Conservation (phyloP, 1,139 yeast species). For the Saccharomyces pastorianus region DNA sequence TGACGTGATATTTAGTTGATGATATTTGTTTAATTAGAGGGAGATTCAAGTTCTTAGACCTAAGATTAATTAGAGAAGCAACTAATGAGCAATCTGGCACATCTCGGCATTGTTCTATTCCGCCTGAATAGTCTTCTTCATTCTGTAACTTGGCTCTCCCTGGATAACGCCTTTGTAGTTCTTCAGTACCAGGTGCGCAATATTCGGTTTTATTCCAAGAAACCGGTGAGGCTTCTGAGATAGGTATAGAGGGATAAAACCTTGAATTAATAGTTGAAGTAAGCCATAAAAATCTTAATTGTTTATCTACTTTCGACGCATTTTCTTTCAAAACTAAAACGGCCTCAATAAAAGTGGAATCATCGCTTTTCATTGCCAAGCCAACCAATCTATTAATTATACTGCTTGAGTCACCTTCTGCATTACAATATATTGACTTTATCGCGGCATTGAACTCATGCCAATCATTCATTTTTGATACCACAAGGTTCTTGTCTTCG, state of each 20-base stretch:
- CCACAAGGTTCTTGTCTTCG: neutral
- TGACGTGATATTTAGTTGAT: slow-evolving; percentile 35
- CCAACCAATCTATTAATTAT: neutral
- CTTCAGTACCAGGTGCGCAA: slow-evolving; percentile 6
- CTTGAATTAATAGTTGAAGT: slow-evolving; percentile 34
- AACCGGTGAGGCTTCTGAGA: slow-evolving; percentile 16
- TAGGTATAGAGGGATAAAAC: slow-evolving; percentile 35
- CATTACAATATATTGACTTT: slow-evolving; percentile 6
- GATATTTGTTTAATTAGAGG: slow-evolving; percentile 14
- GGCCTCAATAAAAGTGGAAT: slow-evolving; percentile 11
- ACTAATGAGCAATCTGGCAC: slow-evolving; percentile 74
- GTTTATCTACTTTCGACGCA: slow-evolving; percentile 12
- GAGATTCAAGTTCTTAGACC: slow-evolving; percentile 31
- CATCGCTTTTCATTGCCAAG: slow-evolving; percentile 10
- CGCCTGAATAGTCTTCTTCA: slow-evolving; percentile 17
- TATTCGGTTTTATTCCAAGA: slow-evolving; percentile 13
- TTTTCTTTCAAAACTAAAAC: slow-evolving; percentile 14
- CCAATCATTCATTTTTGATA: slow-evolving; percentile 8
- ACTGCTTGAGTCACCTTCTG: neutral
- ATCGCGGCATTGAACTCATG: slow-evolving; percentile 10
- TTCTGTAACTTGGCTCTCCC: slow-evolving; percentile 23
- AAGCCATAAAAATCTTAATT: slow-evolving; percentile 39
- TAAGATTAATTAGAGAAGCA: slow-evolving; percentile 44
- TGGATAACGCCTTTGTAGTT: slow-evolving; percentile 13
- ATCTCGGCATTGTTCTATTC: slow-evolving; percentile 41